Percentiles rank a stretch among this genome's conserved stretches.
Evolutionary conservation across 2,329 filamentous ascomycete genomes (phyloP).

Genomic region (Ustulina deusta): DNA sequence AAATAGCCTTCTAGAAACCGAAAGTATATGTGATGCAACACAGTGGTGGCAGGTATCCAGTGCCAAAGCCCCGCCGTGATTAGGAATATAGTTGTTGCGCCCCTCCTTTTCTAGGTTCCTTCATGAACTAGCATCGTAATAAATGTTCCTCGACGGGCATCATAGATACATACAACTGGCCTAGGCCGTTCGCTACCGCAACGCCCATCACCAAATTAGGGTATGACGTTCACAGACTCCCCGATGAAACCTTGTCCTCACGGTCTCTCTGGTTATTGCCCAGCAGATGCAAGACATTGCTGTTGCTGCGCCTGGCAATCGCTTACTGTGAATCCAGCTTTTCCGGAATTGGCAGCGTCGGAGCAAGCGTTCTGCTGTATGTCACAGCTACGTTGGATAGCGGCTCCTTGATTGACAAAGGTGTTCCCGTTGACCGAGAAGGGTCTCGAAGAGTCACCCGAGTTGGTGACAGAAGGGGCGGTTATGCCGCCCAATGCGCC

Average conservation of each 20-base stretch:
- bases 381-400: constrained; percentile 71
- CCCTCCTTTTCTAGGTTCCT: constrained; percentile 20
- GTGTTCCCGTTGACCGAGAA: constrained; percentile 67
- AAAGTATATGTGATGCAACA: constrained; percentile 27
- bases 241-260: constrained; percentile 1
- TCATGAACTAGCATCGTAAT: constrained; percentile 17
- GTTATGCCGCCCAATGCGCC: constrained; percentile 37
- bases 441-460: constrained; percentile 57
- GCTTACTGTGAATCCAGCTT: constrained; percentile 56
- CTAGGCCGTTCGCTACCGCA: neutral
- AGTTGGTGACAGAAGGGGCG: constrained; percentile 43
- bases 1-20: constrained; percentile 35
- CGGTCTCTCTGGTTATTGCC: constrained; percentile 23
- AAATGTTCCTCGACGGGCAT: constrained; percentile 12
- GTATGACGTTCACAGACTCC: constrained; percentile 19
- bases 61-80: constrained; percentile 29
- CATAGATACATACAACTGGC: constrained; percentile 26
- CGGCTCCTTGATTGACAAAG: constrained; percentile 67
- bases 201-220: constrained; percentile 18
- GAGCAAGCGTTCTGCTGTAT: constrained; percentile 73
- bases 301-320: constrained; percentile 67
- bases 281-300: constrained; percentile 40
- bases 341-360: constrained; percentile 66
- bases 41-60: constrained; percentile 34
- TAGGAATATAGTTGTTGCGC: constrained; percentile 35